Conservation (phyloP, 345 rosid species). For the Boechera retrofracta region DNA sequence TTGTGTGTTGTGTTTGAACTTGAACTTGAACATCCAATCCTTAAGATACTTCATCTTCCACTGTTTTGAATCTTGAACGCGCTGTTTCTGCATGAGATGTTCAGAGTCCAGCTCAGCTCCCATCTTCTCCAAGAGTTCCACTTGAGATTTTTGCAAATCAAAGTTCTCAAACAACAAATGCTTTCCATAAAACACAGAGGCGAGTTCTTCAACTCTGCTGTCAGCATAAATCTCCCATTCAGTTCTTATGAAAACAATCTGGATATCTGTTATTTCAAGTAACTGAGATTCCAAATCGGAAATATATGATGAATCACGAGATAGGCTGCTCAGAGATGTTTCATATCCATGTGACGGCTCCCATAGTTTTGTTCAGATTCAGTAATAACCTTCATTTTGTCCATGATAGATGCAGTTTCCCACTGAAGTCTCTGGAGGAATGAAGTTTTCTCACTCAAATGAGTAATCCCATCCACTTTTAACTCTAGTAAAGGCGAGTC, state of each 20-base stretch:
- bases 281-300: slow-evolving; percentile 63
- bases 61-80: too few species aligned
- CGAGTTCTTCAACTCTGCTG: slow-evolving; percentile 54
- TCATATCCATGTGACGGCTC: too few species aligned
- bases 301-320: slow-evolving; percentile 53
- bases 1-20: too few species aligned
- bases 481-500: too few species aligned
- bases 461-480: too few species aligned
- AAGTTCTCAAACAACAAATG: slow-evolving; percentile 51
- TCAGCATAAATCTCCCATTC: slow-evolving; percentile 60
- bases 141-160: slow-evolving; percentile 58
- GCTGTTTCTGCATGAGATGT: neutral
- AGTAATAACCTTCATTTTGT: too few species aligned
- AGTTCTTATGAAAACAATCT: slow-evolving; percentile 55
- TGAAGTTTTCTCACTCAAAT: too few species aligned
- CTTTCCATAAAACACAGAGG: slow-evolving; percentile 63
- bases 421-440: too few species aligned
- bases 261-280: slow-evolving; percentile 72
- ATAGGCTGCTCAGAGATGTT: slow-evolving; percentile 51
- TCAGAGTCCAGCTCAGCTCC: slow-evolving; percentile 65
- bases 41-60: too few species aligned
- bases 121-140: slow-evolving; percentile 59
- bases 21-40: too few species aligned
- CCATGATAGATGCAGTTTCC: too few species aligned
- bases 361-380: too few species aligned